phyloP scores from a whole-genome alignment of 345 rosid genomes.

The Hevea brasiliensis region DNA sequence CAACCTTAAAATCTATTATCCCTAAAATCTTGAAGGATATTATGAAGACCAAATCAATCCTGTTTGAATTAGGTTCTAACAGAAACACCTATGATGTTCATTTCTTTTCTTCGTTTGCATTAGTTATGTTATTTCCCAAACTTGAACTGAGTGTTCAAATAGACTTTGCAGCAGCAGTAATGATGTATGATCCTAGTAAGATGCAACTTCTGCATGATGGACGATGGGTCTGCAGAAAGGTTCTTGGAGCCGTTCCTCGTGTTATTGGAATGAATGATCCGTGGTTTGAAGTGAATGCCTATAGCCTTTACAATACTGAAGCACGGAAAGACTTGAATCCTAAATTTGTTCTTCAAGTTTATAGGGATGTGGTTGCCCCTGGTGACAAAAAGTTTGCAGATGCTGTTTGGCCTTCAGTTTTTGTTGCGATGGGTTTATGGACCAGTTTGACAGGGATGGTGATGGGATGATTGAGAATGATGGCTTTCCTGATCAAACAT shows the following conservation, averaged over 20 bases:
- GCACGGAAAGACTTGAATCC: slow-evolving; percentile 95
- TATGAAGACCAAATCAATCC: too few relatives aligned
- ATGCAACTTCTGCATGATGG: slow-evolving; percentile 62
- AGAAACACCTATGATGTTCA: slow-evolving; percentile 96
- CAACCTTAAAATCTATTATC: too few relatives aligned
- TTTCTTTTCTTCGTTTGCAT: slow-evolving; percentile 84
- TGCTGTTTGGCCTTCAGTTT: slow-evolving; percentile 92
- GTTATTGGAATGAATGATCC: slow-evolving; percentile 82
- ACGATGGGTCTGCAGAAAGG: slow-evolving; percentile 53
- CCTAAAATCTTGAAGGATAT: too few relatives aligned
- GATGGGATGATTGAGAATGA: too few relatives aligned
- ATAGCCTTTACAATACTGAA: slow-evolving; percentile 63
- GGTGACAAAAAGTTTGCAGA: slow-evolving; percentile 75
- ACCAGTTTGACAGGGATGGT: too few relatives aligned
- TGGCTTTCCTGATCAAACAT: too few relatives aligned
- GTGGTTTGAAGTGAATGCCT: slow-evolving; percentile 89
- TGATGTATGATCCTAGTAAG: slow-evolving; percentile 83
- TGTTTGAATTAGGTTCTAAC: too few relatives aligned
- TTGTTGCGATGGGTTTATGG: slow-evolving; percentile 90
- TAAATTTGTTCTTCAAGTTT: slow-evolving; percentile 89
- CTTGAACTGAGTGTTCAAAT: slow-evolving; percentile 87
- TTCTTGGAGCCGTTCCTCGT: slow-evolving; percentile 96
- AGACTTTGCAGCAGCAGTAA: slow-evolving; percentile 90
- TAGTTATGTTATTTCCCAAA: slow-evolving; percentile 85
- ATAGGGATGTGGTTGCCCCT: too few relatives aligned